Base-by-base conservation (phyloP, 2,329 filamentous ascomycete species). In the Beauveria bassiana region DNA sequence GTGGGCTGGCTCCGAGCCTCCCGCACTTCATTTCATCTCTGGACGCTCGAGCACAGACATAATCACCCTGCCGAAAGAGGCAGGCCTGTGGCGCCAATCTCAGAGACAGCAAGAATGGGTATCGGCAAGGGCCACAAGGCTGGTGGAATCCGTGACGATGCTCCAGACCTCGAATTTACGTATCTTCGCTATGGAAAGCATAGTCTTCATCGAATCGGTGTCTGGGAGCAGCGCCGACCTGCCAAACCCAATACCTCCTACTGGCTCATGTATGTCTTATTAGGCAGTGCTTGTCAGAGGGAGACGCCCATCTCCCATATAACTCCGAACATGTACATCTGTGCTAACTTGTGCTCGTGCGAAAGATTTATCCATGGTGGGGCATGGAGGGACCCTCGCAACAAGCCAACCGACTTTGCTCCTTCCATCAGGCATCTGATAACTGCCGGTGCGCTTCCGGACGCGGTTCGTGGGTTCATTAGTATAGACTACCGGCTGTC, bases 401-500 rank as follows among this genome's bases (percentile, higher is more conserved):
- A 79, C 60, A 75, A 75, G 47, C 74, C 78, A 31, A 68, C 76
- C 57, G 76, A 76, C 61, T 82, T 83, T 66, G 64, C 70, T 28
- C 73, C 79, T 4, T 74, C 77, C 55, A 75, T 84, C 55, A 70
- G 73, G 61, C 68, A 72, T 42, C 71, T 84, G 62, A 68, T 78
- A 51, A 63, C 66, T n/a, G 68, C 66, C 5, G 65, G 66, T 31
- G 63, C 70, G 31, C 59, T 66, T 22, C 63, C 62, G 9, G 63
- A 71, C 28, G 70, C 73, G 54, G 76, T 90, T 62, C 81, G 82
- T 24, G 87, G 82, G 63, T 83, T 89, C 68, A 82, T 85, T 31
- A 86, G 85, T 50, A 73, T 88, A 61, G 82, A 86, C 68, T 88
- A 88, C 73, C 78, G 84, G 9, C 80, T 88, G 61, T 85, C 83